These are phyloP conservation scores for Pluteus cervinus DNA, from an alignment of 768 basidiomycete genomes.

Conservation along the genomic window DNA sequence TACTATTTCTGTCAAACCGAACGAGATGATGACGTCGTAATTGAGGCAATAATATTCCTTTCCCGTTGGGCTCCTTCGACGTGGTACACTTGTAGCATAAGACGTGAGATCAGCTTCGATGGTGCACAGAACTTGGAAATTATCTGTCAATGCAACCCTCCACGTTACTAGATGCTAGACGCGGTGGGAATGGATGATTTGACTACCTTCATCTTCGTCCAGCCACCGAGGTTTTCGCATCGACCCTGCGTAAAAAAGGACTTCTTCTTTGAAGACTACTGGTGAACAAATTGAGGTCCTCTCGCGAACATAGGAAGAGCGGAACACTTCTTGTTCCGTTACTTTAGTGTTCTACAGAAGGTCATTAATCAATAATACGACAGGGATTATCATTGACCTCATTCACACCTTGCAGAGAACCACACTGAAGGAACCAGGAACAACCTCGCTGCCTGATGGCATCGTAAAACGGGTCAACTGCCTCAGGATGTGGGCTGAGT, in stretches of 20 bases:
- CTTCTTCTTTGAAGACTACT: slow-evolving; percentile 6
- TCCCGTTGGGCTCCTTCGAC: neutral
- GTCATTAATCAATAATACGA: too few relatives aligned
- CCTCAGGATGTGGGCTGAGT: slow-evolving; percentile 10
- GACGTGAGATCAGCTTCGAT: slow-evolving; percentile 11
- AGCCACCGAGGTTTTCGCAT: slow-evolving; percentile 16
- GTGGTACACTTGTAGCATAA: neutral
- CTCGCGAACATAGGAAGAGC: slow-evolving; percentile 10
- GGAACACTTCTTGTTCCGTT: slow-evolving; percentile 18
- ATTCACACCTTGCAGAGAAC: too few relatives aligned
- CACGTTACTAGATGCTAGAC: too few relatives aligned
- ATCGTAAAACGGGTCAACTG: too few relatives aligned
- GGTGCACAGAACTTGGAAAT: slow-evolving; percentile 8
- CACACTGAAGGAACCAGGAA: too few relatives aligned
- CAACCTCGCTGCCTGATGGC: too few relatives aligned
- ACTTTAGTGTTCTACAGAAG: slow-evolving; percentile 30
- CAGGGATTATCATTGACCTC: too few relatives aligned
- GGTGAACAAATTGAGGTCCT: slow-evolving; percentile 5
- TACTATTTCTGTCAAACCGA: slow-evolving; percentile 16
- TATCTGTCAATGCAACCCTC: too few relatives aligned
- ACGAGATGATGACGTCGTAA: slow-evolving; percentile 14
- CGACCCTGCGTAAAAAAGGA: slow-evolving; percentile 18
- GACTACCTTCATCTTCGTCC: slow-evolving; percentile 18
- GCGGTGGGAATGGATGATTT: too few relatives aligned
- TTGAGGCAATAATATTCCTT: slow-evolving; percentile 12